Percentiles rank a stretch among this genome's conserved stretches.
phyloP scores from a whole-genome alignment of 1,284 basidiomycete species.

The Cutaneotrichosporon cavernicola region DNA sequence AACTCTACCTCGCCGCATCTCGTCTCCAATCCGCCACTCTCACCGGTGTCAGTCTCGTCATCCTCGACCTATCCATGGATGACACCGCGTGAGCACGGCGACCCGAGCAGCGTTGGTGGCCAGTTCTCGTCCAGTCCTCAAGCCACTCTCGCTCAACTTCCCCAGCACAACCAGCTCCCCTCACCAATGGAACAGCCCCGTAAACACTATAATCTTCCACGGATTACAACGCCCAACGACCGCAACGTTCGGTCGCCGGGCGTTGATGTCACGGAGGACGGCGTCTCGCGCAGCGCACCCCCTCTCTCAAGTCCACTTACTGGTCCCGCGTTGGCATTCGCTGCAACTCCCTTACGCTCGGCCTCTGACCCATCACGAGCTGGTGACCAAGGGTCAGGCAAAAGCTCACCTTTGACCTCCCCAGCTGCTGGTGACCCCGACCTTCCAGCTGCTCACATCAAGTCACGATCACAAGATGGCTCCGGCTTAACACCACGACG shows the following conservation, averaged over 20 bases:
- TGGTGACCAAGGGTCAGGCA: slow-evolving; percentile 24
- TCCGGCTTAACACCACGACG: slow-evolving; percentile 11
- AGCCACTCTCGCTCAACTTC: neutral
- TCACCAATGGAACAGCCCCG: neutral
- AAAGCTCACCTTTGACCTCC: slow-evolving; percentile 29
- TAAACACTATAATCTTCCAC: slow-evolving; percentile 27
- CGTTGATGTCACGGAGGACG: slow-evolving; percentile 11
- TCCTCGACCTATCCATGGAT: slow-evolving; percentile 24
- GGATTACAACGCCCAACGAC: slow-evolving; percentile 28
- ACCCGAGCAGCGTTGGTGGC: slow-evolving; percentile 2
- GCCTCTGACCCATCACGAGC: slow-evolving; percentile 27
- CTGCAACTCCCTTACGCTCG: slow-evolving; percentile 35
- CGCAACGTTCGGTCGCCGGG: neutral
- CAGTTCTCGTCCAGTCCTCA: slow-evolving; percentile 14
- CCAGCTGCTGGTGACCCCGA: slow-evolving; percentile 34
- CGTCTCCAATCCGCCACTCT: neutral
- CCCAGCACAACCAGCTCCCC: slow-evolving; percentile 11
- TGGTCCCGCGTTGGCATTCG: slow-evolving; percentile 9
- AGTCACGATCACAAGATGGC: slow-evolving; percentile 9
- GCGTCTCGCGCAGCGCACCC: slow-evolving; percentile 36
- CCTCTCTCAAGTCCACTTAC: slow-evolving; percentile 15
- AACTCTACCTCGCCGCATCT: slow-evolving; percentile 8
- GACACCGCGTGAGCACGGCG: slow-evolving; percentile 12
- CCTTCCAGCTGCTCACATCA: slow-evolving; percentile 9
- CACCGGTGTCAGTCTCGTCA: slow-evolving; percentile 32